Evolutionary conservation across 163 green algal species (phyloP).

Genomic region (Chlamydomonas reinhardtii): DNA sequence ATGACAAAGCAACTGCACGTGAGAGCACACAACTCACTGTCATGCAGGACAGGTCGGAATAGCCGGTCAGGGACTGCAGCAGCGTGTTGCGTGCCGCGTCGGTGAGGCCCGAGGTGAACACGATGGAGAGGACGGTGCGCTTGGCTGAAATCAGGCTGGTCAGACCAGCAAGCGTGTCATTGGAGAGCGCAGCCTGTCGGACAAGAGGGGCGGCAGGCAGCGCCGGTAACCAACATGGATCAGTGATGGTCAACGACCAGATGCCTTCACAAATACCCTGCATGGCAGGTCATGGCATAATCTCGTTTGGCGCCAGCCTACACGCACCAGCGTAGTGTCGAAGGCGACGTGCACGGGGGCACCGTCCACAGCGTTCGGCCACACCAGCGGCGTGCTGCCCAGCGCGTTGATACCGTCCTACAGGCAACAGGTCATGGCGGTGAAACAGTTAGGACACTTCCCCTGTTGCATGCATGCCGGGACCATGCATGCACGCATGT

Average conservation of each 20-base stretch:
- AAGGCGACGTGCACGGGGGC: constrained; percentile 11
- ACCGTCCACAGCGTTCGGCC: not conserved
- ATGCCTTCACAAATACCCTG: too few species aligned
- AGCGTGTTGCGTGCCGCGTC: not conserved
- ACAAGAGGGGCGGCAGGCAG: too few species aligned
- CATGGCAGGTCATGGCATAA: too few species aligned
- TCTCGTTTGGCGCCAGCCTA: too few species aligned
- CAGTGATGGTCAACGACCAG: too few species aligned
- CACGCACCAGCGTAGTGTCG: constrained; percentile 18
- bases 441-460: not conserved
- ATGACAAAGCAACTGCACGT: too few species aligned
- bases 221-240: not conserved
- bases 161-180: not conserved
- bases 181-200: too few species aligned
- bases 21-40: not conserved
- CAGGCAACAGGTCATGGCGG: not conserved
- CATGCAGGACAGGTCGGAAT: not conserved
- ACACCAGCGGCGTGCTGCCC: not conserved
- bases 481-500: too few species aligned
- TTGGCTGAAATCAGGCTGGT: not conserved
- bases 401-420: constrained; percentile 29
- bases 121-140: constrained; percentile 5
- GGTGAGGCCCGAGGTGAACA: not conserved
- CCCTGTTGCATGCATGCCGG: too few species aligned
- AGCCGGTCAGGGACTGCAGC: not conserved